Conservation (phyloP, 2,329 filamentous ascomycete genomes). For the Aspergillus bombycis region DNA sequence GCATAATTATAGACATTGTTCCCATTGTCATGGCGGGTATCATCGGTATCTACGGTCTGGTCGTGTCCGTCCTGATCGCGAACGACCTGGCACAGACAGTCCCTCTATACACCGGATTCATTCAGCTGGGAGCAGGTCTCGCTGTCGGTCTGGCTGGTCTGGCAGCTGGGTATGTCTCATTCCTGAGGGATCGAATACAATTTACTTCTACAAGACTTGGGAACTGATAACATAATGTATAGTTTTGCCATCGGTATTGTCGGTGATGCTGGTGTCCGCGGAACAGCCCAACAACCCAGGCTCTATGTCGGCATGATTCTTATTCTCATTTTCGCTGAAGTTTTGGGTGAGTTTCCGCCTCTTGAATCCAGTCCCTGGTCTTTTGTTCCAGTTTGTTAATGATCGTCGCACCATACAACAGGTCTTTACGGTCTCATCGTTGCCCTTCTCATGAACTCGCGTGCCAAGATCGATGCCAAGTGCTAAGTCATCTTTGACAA, state of each 20-base stretch:
- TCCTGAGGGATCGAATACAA: not conserved
- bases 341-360: slow-evolving; percentile 72
- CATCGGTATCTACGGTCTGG: slow-evolving; percentile 96
- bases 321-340: slow-evolving; percentile 99
- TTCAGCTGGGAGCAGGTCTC: slow-evolving; percentile 82
- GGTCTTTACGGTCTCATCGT: slow-evolving; percentile 99
- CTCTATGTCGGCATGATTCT: slow-evolving; percentile 97
- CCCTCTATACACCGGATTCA: slow-evolving; percentile 79
- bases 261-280: slow-evolving; percentile 59
- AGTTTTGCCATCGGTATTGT: slow-evolving; percentile 85
- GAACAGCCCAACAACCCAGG: slow-evolving; percentile 55
- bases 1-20: slow-evolving; percentile 75
- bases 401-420: slow-evolving; percentile 37
- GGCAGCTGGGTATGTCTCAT: slow-evolving; percentile 64
- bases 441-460: slow-evolving; percentile 99
- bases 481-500: slow-evolving; percentile 54
- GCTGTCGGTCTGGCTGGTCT: slow-evolving; percentile 80
- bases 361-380: not conserved
- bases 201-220: not conserved
- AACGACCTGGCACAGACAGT: slow-evolving; percentile 73
- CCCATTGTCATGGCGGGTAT: slow-evolving; percentile 99
- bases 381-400: not conserved
- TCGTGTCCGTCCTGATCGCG: slow-evolving; percentile 85
- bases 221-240: slow-evolving; percentile 17
- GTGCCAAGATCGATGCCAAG: slow-evolving; percentile 65